These are phyloP conservation scores for Penicillium sp. DNA, from an alignment of 2,329 filamentous ascomycete species.

Conservation along the genomic window DNA sequence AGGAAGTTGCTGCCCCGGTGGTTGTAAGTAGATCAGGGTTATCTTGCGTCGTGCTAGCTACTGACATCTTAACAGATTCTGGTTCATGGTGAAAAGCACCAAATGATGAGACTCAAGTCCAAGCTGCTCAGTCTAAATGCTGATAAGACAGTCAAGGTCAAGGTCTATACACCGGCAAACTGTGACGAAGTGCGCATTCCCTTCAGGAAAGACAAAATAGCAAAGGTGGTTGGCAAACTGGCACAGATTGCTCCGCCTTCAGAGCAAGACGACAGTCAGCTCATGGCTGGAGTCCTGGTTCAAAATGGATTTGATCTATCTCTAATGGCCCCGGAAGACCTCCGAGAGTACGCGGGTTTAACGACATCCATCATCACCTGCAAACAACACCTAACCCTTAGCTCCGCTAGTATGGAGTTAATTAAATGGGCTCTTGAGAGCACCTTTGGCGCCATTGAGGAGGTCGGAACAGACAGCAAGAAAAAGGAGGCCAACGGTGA, in stretches of 20 bases:
- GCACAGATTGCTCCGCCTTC: constrained; percentile 74
- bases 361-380: constrained; percentile 94
- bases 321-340: constrained; percentile 93
- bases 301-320: constrained; percentile 98
- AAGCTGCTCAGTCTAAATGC: constrained; percentile 91
- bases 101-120: constrained; percentile 96
- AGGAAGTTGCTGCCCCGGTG: constrained; percentile 86
- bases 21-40: constrained; percentile 65
- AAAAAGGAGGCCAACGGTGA: constrained; percentile 34
- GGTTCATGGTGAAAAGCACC: constrained; percentile 94
- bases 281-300: constrained; percentile 88
- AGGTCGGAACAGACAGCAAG: constrained; percentile 33
- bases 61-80: constrained; percentile 64
- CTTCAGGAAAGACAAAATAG: constrained; percentile 92
- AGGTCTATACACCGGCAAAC: constrained; percentile 91
- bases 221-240: constrained; percentile 92
- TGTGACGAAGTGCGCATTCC: constrained; percentile 94
- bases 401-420: constrained; percentile 83
- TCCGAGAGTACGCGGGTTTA: constrained; percentile 94
- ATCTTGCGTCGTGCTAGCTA: neutral
- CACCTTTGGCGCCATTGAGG: constrained; percentile 84
- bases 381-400: constrained; percentile 85
- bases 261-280: constrained; percentile 49
- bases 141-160: constrained; percentile 76
- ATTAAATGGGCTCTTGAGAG: constrained; percentile 93